Base-by-base conservation (phyloP, 306 rosid genomes). In the Gillenia trifoliata region DNA sequence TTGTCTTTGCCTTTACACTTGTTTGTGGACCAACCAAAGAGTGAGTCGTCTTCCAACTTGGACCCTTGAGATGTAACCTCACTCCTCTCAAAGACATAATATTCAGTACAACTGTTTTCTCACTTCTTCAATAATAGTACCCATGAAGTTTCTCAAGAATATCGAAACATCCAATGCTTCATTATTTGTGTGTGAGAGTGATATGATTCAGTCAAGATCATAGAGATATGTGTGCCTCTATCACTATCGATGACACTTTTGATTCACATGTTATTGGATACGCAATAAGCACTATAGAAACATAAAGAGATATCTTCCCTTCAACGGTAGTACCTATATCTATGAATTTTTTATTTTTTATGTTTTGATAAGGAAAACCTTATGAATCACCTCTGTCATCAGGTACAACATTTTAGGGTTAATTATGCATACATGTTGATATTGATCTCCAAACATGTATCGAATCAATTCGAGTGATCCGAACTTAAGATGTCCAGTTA, bases 201-300 rank as follows among this genome's bases (percentile, higher is more conserved):
- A n/a, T n/a, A n/a, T n/a, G n/a, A n/a, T n/a, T n/a, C n/a, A n/a
- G n/a, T 8, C 41, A 38, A 38, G 22, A 50, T n/a, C 11, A 76
- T 86, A 79, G 84, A 89, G 62, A 81, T 65, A 63, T 83, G 88
- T 77, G 88, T 81, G 76, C 83, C 52, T 69, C 83, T 80, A 74
- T 86, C 78, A 80, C 79, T 81, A 77, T 86, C 85, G 81, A 81
- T 68, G 29, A 80, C 68, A 47, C 74, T 79, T 22, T 50, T 50
- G 56, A 61, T 72, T 81, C 77, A 80, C 79, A 71, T 75, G 0
- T 55, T 15, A 45, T 45, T 45, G 52, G 52, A 16, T 47, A 47
- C 20, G 52, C 20, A 45, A 45, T 45, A 43, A 43, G 19, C 12
- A 43, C 50, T 1, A 15, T 13, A 4, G 5, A 1, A 47, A 47